Base-by-base conservation (phyloP, 306 rosid genomes). In the Dryas octopetala region DNA sequence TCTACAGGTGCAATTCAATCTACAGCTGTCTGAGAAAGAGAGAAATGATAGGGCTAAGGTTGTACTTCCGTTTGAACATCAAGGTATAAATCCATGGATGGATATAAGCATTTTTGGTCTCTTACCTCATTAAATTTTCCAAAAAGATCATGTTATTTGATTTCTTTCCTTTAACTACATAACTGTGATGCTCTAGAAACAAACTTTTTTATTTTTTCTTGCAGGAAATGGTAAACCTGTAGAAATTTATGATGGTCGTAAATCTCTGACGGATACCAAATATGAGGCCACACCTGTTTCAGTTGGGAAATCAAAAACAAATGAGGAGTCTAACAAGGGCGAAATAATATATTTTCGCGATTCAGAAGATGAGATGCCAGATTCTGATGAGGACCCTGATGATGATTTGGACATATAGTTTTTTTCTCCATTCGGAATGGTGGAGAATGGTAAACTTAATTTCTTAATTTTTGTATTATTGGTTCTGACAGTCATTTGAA, bases 321-420 rank as follows among this genome's bases (percentile, higher is more conserved):
- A 80, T 55, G 89, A 81, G 71, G 90, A 73, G 16, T 74, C 90
- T n/a, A 64, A 88, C 78, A 85, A 72, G 41, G 98, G 98, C 6
- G 98, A 94, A 91, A 94, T 94, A 68, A 80, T 90, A 82, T 94
- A 91, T 81, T 88, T 82, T 26, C 95, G 96, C 3, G 98, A 94
- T 81, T 94, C 98, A 11, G 98, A 94, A 53, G 98, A 89, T 74
- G 97, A 94, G 88, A 94, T 86, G 91, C 98, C 97, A 57, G 98
- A 94, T 82, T 94, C 98, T 63, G 98, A 91, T 77, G 98, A 94
- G 85, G 98, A 94, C 78, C 98, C 97, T 38, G 97, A 91, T 75
- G 97, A 94, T 87, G 98, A 94, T 86, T 83, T 91, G 79, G 98
- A 94, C 77, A 94, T 94, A 75, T 94, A 73, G 86, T 48, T 51